phyloP scores from a whole-genome alignment of 2,329 filamentous ascomycete genomes.

The Chalaropsis thielavioides region DNA sequence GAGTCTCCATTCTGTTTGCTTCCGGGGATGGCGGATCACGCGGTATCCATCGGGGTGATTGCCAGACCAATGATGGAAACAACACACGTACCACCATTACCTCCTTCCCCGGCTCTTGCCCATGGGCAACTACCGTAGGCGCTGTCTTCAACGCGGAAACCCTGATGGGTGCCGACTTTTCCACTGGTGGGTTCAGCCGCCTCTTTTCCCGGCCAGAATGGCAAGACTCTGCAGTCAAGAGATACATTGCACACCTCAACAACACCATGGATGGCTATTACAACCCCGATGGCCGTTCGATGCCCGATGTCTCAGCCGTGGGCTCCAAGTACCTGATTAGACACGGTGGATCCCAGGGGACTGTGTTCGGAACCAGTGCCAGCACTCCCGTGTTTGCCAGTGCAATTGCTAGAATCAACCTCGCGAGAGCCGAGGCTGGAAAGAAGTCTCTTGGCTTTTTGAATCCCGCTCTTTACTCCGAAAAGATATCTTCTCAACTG shows the following conservation, averaged over 20 bases:
- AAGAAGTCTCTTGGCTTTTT: slow-evolving; percentile 39
- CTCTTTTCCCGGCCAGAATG: slow-evolving; percentile 34
- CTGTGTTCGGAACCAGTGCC: slow-evolving; percentile 34
- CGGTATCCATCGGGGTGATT: slow-evolving; percentile 34
- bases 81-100: slow-evolving; percentile 42
- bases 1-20: slow-evolving; percentile 36
- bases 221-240: slow-evolving; percentile 30
- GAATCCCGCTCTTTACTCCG: slow-evolving; percentile 35
- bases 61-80: slow-evolving; percentile 44
- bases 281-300: slow-evolving; percentile 32
- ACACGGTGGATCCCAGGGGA: slow-evolving; percentile 21
- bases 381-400: slow-evolving; percentile 40
- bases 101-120: slow-evolving; percentile 52
- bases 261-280: slow-evolving; percentile 32
- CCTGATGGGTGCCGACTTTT: slow-evolving; percentile 32
- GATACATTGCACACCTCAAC: slow-evolving; percentile 30
- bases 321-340: slow-evolving; percentile 40
- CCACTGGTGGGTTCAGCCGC: slow-evolving; percentile 38
- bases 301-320: slow-evolving; percentile 40
- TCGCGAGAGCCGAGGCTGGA: slow-evolving; percentile 34
- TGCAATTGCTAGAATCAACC: slow-evolving; percentile 41
- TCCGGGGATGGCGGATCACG: slow-evolving; percentile 38
- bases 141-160: slow-evolving; percentile 34
- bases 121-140: slow-evolving; percentile 53
- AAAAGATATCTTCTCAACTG: slow-evolving; percentile 26